Evolutionary conservation across 2,329 filamentous ascomycete genomes (phyloP).

Genomic region (Trichophyton simii): DNA sequence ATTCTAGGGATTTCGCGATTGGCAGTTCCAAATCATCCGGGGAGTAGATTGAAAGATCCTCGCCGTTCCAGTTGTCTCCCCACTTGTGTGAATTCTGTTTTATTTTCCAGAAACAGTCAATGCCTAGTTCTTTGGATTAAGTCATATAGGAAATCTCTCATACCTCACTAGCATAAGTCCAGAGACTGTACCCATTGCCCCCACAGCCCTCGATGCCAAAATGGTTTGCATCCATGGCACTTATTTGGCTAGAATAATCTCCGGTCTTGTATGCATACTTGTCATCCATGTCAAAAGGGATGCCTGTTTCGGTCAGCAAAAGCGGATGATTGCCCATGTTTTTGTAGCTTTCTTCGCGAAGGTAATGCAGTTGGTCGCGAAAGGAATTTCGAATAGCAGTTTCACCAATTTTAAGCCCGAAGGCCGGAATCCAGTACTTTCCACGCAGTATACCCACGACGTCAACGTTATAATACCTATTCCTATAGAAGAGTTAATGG

Average conservation of each 20-base stretch:
- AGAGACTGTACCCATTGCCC: conserved; percentile 76
- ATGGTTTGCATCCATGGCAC: conserved; percentile 91
- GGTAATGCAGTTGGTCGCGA: conserved; percentile 68
- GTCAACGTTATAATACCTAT: conserved; percentile 92
- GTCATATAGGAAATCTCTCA: conserved; percentile 16
- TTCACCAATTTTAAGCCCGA: conserved; percentile 87
- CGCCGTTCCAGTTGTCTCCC: conserved; percentile 95
- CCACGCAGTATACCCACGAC: conserved; percentile 85
- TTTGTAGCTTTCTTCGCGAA: conserved; percentile 76
- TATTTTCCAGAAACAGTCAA: conserved; percentile 13
- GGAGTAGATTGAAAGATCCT: conserved; percentile 86
- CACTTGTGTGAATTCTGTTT: conserved; percentile 67
- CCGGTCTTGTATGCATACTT: conserved; percentile 92
- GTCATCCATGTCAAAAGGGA: conserved; percentile 97
- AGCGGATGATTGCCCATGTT: conserved; percentile 81
- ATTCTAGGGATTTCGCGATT: conserved; percentile 24
- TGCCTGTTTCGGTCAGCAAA: conserved; percentile 87
- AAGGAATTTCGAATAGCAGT: conserved; percentile 90
- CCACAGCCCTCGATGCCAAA: conserved; percentile 76
- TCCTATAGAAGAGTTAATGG: conserved; percentile 35
- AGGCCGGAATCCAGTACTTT: conserved; percentile 74
- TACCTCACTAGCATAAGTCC: conserved; percentile 69
- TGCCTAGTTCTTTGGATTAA: not conserved
- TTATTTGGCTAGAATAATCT: conserved; percentile 82
- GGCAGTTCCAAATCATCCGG: conserved; percentile 58